Base-by-base conservation (phyloP, 805 yeast genomes). In the Candida ortonii region DNA sequence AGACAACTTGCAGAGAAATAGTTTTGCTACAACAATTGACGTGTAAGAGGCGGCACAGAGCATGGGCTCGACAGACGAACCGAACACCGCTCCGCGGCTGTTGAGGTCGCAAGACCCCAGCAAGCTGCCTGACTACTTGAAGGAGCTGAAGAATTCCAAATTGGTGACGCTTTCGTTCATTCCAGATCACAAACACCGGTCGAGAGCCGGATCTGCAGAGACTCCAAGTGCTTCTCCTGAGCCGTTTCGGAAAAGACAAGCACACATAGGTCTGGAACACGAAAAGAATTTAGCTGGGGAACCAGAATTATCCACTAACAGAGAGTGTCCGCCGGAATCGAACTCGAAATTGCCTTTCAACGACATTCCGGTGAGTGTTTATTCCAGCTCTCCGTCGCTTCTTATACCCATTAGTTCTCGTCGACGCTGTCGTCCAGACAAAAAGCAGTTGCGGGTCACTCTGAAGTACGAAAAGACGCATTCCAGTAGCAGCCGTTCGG, bases 141-240 rank as follows among this genome's bases (percentile, higher is more conserved):
- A 41, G 19, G 47, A 42, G 24, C 30, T 51, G 16, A 49, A 51
- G 26, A 46, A 30, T 14, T 38, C 53, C 6, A 51, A 49, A 22
- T 33, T 51, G 14, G 53, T 51, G 16, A 51, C 53, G 4, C 38
- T 49, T 9, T 51, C 55, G 3, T 47, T 39, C 33, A 47, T 51
- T 12, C 53, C 53, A 4, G 34, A 39, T 21, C 14, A 25, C 12
- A 12, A 36, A 34, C 18, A 20, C 17, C 14, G n/a, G n/a, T n/a
- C n/a, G n/a, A n/a, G n/a, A n/a, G n/a, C n/a, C n/a, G n/a, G n/a
- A n/a, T n/a, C n/a, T n/a, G n/a, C n/a, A n/a, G n/a, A n/a, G n/a
- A n/a, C n/a, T n/a, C n/a, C n/a, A n/a, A n/a, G n/a, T n/a, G n/a
- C n/a, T n/a, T n/a, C n/a, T n/a, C n/a, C n/a, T n/a, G n/a, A n/a